phyloP scores from a whole-genome alignment of 1,139 yeast genomes.

The Taphrina pruni region DNA sequence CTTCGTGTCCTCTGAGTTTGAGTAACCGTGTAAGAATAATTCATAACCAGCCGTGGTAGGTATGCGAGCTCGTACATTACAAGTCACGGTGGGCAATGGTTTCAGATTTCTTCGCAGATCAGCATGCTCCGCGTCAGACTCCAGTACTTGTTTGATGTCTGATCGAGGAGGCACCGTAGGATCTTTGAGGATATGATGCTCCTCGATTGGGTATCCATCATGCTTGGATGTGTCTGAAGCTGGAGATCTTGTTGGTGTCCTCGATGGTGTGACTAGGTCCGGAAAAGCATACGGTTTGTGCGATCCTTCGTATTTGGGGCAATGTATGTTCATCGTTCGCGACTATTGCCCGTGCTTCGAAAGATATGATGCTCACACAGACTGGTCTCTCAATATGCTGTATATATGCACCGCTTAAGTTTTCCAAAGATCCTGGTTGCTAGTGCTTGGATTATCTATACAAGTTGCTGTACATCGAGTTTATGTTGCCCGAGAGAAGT shows the following conservation, averaged over 20 bases:
- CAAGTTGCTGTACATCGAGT: too few relatives aligned
- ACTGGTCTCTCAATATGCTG: too few relatives aligned
- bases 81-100: constrained; percentile 71
- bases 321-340: not conserved
- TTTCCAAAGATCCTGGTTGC: too few relatives aligned
- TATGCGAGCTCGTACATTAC: constrained; percentile 89
- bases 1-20: constrained; percentile 82
- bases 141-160: not conserved
- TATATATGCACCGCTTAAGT: too few relatives aligned
- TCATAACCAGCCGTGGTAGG: constrained; percentile 95
- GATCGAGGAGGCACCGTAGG: constrained; percentile 3
- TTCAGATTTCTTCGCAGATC: constrained; percentile 31
- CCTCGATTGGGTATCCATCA: constrained; percentile 15
- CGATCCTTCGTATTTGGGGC: not conserved
- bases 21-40: constrained; percentile 85
- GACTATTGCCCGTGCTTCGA: too few relatives aligned
- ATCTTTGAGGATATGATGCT: constrained; percentile 15
- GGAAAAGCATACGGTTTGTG: constrained; percentile 27
- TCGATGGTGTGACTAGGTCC: constrained; percentile 36
- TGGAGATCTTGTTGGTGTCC: constrained; percentile 21
- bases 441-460: too few relatives aligned
- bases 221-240: constrained; percentile 14
- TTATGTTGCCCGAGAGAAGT: too few relatives aligned
- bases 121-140: constrained; percentile 19
- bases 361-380: too few relatives aligned